Evolutionary conservation across 352 stramenopile species (phyloP).

Genomic region (Globisporangium cystogenes): DNA sequence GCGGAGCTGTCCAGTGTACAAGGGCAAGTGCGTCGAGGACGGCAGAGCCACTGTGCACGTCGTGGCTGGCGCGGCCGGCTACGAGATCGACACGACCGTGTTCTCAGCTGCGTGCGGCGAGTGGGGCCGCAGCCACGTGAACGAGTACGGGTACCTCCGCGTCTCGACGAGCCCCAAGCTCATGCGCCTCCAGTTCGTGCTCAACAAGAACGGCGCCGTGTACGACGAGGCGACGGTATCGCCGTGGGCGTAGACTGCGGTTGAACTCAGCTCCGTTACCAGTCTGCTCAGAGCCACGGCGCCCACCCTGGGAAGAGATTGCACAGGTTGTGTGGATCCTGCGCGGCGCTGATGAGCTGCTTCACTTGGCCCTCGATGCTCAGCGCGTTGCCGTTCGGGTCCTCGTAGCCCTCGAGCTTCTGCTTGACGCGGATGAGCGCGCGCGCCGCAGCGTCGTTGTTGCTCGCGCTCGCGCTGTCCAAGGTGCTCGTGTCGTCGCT

Average conservation of each 20-base stretch:
- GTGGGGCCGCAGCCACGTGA: constrained; percentile 59
- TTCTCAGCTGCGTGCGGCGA: constrained; percentile 60
- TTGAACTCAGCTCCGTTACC: neutral
- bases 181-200: constrained; percentile 61
- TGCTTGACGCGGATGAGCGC: constrained; percentile 96
- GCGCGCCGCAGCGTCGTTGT: constrained; percentile 88
- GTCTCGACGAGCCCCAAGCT: constrained; percentile 25
- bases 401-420: constrained; percentile 98
- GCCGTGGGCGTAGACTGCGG: constrained; percentile 12
- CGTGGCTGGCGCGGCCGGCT: constrained; percentile 72
- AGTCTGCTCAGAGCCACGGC: constrained; percentile 84
- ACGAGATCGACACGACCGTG: constrained; percentile 32
- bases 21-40: constrained; percentile 48
- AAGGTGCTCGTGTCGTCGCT: neutral
- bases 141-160: constrained; percentile 67
- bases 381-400: constrained; percentile 94
- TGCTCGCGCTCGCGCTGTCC: constrained; percentile 4
- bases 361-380: constrained; percentile 98
- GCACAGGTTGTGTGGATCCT: constrained; percentile 95
- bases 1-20: constrained; percentile 75
- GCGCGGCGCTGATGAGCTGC: constrained; percentile 95
- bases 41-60: constrained; percentile 66
- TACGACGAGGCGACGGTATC: constrained; percentile 47
- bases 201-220: constrained; percentile 62
- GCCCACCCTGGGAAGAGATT: constrained; percentile 95